A percentile compares a stretch with the other conserved stretches of the same genome.
Evolutionary conservation across 257 asterid genomes (phyloP).

Genomic region (Fraxinus americana): DNA sequence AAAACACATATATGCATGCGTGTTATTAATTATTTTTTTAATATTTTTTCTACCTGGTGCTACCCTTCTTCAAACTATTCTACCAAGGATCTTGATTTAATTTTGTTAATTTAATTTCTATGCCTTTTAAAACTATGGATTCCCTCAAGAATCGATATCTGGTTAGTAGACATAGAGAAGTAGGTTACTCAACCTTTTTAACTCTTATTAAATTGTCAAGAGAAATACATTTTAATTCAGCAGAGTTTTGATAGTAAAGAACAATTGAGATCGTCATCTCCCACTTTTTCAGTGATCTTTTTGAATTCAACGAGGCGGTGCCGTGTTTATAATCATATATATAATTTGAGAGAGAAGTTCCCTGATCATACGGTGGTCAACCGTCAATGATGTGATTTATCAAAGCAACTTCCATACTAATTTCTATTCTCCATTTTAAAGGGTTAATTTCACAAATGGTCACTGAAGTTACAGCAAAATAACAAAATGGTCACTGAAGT

Average conservation of each 20-base stretch:
- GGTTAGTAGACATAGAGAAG: not conserved
- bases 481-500: too few species aligned
- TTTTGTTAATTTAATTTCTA: not conserved
- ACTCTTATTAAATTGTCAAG: not conserved
- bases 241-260: not conserved
- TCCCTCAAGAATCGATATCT: not conserved
- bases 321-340: not conserved
- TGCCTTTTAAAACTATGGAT: too few species aligned
- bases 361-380: conserved; percentile 16
- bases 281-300: not conserved
- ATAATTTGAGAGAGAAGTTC: not conserved
- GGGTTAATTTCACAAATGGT: too few species aligned
- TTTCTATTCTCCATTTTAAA: not conserved
- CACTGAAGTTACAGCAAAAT: too few species aligned
- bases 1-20: not conserved
- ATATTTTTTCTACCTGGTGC: too few species aligned
- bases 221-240: not conserved
- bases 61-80: too few species aligned
- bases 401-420: conserved; percentile 16
- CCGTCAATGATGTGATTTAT: conserved; percentile 30
- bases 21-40: too few species aligned
- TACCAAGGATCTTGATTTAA: too few species aligned
- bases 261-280: not conserved
- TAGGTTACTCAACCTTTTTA: not conserved
- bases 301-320: not conserved